A percentile compares a stretch with the other conserved stretches of the same genome.
Conservation (phyloP, 306 rosid genomes). For the Prunus mongolica region DNA sequence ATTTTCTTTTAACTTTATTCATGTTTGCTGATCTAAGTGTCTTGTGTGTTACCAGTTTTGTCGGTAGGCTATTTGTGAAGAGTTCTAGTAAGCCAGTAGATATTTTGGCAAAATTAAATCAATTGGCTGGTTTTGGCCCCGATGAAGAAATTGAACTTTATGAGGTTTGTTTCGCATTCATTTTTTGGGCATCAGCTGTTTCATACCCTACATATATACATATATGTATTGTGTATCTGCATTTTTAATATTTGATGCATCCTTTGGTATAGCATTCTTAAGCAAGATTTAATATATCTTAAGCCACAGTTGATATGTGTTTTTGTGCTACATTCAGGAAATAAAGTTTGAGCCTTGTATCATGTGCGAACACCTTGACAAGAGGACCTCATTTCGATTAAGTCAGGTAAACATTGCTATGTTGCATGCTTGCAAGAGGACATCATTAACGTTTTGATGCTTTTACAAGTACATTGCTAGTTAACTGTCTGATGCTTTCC, state of each 20-base stretch:
- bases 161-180: conserved; percentile 51
- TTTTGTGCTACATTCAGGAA: conserved; percentile 48
- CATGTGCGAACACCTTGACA: conserved; percentile 75
- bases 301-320: not conserved
- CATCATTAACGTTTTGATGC: not conserved
- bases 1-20: not conserved
- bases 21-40: conserved; percentile 9
- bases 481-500: not conserved
- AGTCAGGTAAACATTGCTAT: conserved; percentile 55
- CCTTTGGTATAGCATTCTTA: not conserved
- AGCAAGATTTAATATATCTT: not conserved
- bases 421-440: not conserved
- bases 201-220: not conserved
- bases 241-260: not conserved
- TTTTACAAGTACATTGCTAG: not conserved
- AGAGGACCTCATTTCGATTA: conserved; percentile 51
- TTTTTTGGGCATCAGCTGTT: not conserved
- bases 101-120: conserved; percentile 59
- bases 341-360: conserved; percentile 78
- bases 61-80: conserved; percentile 73
- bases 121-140: conserved; percentile 77
- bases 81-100: conserved; percentile 63
- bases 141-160: conserved; percentile 74
- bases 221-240: not conserved
- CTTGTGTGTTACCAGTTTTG: conserved; percentile 44